phyloP scores from a whole-genome alignment of 75 land plant genomes.

The Azolla pinnata region DNA sequence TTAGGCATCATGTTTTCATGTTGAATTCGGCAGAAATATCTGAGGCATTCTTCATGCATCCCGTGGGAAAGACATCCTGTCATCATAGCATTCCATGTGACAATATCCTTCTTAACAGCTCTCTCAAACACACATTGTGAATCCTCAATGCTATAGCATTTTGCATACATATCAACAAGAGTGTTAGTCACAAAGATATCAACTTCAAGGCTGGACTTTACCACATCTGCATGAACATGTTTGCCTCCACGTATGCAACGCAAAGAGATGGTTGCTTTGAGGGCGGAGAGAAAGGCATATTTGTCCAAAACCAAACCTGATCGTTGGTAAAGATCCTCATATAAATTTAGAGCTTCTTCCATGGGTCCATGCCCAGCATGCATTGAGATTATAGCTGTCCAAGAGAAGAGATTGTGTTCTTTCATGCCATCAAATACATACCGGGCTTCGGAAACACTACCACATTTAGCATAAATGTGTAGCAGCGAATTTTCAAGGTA shows the following conservation, averaged over 20 bases:
- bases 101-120: slow-evolving; percentile 22
- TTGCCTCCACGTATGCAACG: slow-evolving; percentile 11
- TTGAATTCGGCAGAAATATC: too few relatives aligned
- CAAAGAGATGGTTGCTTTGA: neutral
- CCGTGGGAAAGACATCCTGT: slow-evolving; percentile 2
- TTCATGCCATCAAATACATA: neutral
- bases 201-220: slow-evolving; percentile 20
- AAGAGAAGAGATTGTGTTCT: slow-evolving; percentile 6
- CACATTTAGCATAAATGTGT: slow-evolving; percentile 6
- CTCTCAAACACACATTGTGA: slow-evolving; percentile 22
- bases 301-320: neutral
- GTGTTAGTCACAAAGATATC: slow-evolving; percentile 34
- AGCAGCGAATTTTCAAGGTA: neutral
- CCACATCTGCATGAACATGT: slow-evolving; percentile 31
- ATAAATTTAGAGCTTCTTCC: neutral
- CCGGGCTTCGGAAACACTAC: neutral
- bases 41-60: too few relatives aligned
- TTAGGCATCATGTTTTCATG: too few relatives aligned
- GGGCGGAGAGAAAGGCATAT: neutral
- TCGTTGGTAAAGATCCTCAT: neutral
- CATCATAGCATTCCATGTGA: slow-evolving; percentile 42
- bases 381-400: slow-evolving; percentile 3
- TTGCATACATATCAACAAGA: slow-evolving; percentile 46
- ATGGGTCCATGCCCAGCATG: slow-evolving; percentile 4
- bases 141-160: slow-evolving; percentile 29